A percentile compares a stretch with the other conserved stretches of the same genome.
These are phyloP conservation scores for Fistulifera solaris DNA, from an alignment of 108 stramenopile species.

Conservation along the genomic window DNA sequence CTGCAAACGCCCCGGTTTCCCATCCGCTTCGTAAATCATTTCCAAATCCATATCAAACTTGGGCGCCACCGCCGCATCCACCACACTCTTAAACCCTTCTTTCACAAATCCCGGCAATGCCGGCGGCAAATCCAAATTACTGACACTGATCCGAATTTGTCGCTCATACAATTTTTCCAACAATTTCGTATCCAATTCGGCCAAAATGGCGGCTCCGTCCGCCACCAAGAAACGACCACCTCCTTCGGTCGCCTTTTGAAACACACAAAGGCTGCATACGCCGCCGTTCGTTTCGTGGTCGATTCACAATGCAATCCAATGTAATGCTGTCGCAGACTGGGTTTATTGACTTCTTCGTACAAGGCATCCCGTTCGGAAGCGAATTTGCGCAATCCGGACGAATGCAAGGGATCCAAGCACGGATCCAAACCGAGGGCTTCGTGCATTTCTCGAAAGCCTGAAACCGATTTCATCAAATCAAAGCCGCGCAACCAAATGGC, in stretches of 20 bases:
- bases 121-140: constrained; percentile 75
- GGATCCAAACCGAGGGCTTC: constrained; percentile 76
- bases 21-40: constrained; percentile 83
- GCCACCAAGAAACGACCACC: constrained; percentile 83
- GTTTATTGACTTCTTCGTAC: constrained; percentile 92
- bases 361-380: constrained; percentile 81
- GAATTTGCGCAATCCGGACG: constrained; percentile 82
- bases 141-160: constrained; percentile 74
- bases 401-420: constrained; percentile 87
- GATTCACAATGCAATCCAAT: constrained; percentile 86
- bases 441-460: constrained; percentile 69
- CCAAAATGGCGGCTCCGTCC: constrained; percentile 81
- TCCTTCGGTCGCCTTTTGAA: constrained; percentile 83
- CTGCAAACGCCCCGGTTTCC: constrained; percentile 77
- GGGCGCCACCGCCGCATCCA: constrained; percentile 76
- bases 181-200: constrained; percentile 63
- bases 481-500: constrained; percentile 86
- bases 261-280: constrained; percentile 87
- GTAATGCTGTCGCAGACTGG: constrained; percentile 73
- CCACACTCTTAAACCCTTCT: constrained; percentile 58
- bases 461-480: constrained; percentile 65
- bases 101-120: constrained; percentile 48
- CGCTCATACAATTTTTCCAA: constrained; percentile 70
- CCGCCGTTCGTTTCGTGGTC: constrained; percentile 86
- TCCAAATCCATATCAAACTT: constrained; percentile 93